phyloP scores from a whole-genome alignment of 176 grass and related monocot species.

The Oryza longistaminata region DNA sequence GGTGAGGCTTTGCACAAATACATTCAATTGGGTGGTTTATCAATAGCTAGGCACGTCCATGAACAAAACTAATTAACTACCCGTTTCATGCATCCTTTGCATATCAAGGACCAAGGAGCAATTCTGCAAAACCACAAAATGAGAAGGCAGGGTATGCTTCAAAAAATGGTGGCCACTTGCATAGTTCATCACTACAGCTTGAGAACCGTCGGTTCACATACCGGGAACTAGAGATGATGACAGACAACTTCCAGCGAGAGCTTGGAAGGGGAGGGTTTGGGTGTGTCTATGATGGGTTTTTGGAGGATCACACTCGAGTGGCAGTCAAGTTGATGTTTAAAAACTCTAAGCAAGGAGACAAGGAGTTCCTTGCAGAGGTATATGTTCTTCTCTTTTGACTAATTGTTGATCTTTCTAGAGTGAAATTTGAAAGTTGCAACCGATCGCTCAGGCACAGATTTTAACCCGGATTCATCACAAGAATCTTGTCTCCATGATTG shows the following conservation, averaged over 20 bases:
- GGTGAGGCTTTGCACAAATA: not conserved
- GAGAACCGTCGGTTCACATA: slow-evolving; percentile 61
- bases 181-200: slow-evolving; percentile 11
- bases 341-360: slow-evolving; percentile 47
- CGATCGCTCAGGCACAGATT: slow-evolving; percentile 40
- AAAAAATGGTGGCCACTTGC: not conserved
- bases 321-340: slow-evolving; percentile 60
- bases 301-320: slow-evolving; percentile 56
- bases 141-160: not conserved
- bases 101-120: not conserved
- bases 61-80: not conserved
- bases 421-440: not conserved
- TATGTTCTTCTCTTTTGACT: not conserved
- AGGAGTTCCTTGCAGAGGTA: slow-evolving; percentile 71
- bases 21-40: not conserved
- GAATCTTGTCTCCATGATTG: slow-evolving; percentile 64
- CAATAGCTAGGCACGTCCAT: not conserved
- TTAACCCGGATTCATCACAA: slow-evolving; percentile 67
- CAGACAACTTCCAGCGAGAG: slow-evolving; percentile 54
- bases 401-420: not conserved
- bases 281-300: slow-evolving; percentile 50
- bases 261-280: slow-evolving; percentile 71
- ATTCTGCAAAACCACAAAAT: not conserved
- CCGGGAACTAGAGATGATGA: slow-evolving; percentile 47
- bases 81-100: not conserved